Evolutionary conservation across 495 filamentous ascomycete genomes (phyloP).

Genomic region (Patellaria atrata): DNA sequence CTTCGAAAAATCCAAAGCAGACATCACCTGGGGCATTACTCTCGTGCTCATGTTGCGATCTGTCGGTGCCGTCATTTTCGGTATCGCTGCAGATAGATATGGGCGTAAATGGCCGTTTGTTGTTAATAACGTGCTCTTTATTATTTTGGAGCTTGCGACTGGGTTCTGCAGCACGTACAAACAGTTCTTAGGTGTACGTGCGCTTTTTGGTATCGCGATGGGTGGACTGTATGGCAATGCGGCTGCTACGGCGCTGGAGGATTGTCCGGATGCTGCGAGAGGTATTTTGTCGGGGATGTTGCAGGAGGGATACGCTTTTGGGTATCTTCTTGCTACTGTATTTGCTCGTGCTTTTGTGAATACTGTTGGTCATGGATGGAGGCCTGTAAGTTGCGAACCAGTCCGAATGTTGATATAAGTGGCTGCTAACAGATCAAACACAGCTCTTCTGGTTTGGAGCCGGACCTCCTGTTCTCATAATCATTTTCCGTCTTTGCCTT

Average conservation of each 20-base stretch:
- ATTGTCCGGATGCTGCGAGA: conserved; percentile 58
- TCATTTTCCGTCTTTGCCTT: conserved; percentile 58
- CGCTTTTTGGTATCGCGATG: conserved; percentile 84
- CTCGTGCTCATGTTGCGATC: conserved; percentile 69
- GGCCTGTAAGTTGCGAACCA: conserved; percentile 8
- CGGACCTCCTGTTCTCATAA: conserved; percentile 65
- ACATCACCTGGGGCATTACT: conserved; percentile 88
- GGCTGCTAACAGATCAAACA: conserved; percentile 34
- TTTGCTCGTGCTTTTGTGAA: conserved; percentile 42
- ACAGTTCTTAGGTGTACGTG: conserved; percentile 65
- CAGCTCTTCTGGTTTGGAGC: conserved; percentile 82
- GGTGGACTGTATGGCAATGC: conserved; percentile 80
- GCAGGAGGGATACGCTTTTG: conserved; percentile 83
- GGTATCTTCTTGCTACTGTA: conserved; percentile 66
- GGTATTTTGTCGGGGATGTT: conserved; percentile 70
- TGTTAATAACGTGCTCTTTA: conserved; percentile 70
- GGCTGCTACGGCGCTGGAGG: conserved; percentile 73
- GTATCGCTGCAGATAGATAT: conserved; percentile 67
- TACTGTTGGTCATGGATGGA: conserved; percentile 19
- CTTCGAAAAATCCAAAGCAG: conserved; percentile 51
- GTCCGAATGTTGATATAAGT: not conserved
- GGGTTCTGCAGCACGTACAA: conserved; percentile 65
- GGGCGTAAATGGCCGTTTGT: conserved; percentile 84
- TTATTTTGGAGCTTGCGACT: conserved; percentile 63
- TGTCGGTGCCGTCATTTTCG: conserved; percentile 58